These are phyloP conservation scores for Lecanicillium sp. DNA, from an alignment of 2,329 filamentous ascomycete genomes.

Conservation along the genomic window DNA sequence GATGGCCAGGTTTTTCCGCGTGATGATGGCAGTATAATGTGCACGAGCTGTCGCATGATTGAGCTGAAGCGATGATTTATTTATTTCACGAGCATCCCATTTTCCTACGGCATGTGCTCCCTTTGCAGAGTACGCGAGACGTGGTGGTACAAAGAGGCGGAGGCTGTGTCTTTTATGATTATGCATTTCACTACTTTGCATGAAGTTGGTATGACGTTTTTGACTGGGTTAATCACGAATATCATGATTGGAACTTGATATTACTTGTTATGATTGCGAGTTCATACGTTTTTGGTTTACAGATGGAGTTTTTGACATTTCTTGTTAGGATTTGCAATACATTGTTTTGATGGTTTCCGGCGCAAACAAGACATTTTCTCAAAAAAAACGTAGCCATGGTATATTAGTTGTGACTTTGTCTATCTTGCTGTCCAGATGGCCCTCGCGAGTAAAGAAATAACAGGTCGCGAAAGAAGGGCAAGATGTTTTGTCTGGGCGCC, in stretches of 20 bases:
- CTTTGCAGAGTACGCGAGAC: too few species aligned
- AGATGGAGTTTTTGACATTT: constrained; percentile 4
- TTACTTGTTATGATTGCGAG: neutral
- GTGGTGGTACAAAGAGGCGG: too few species aligned
- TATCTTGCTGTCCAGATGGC: constrained; percentile 11
- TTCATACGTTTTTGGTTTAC: neutral
- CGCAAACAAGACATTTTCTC: neutral
- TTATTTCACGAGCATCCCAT: neutral
- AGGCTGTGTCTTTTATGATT: constrained; percentile 3
- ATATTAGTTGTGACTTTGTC: constrained; percentile 11
- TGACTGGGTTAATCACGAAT: constrained; percentile 1
- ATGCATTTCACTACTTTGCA: constrained; percentile 2
- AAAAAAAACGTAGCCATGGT: constrained; percentile 6
- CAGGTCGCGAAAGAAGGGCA: neutral
- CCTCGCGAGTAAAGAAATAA: neutral
- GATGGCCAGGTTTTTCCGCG: constrained; percentile 62
- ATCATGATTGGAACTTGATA: neutral
- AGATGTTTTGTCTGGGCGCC: too few species aligned
- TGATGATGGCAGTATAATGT: constrained; percentile 48
- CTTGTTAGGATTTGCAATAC: constrained; percentile 2
- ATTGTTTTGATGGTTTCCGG: neutral
- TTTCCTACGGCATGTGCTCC: too few species aligned
- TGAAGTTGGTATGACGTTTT: neutral
- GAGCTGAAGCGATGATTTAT: constrained; percentile 49
- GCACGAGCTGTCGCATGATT: constrained; percentile 53